Percentiles rank a stretch among this genome's conserved stretches.
Evolutionary conservation across 2,329 filamentous ascomycete species (phyloP).

Genomic region (Aspergillus novoparasiticus): DNA sequence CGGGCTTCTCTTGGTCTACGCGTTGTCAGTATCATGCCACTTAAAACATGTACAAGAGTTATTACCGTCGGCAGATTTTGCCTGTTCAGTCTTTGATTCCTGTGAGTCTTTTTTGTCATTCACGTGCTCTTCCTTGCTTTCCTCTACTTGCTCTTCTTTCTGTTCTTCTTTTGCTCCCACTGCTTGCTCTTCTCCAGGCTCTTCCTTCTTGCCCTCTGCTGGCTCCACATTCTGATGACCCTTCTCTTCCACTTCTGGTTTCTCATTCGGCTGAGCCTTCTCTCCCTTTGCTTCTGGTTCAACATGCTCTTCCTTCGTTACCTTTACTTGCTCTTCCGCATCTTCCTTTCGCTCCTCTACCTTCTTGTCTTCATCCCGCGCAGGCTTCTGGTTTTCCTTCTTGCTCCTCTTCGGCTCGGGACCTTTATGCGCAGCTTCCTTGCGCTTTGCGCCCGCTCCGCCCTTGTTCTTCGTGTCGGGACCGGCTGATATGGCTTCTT

Average conservation of each 20-base stretch:
- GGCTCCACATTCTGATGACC: slow-evolving; percentile 6
- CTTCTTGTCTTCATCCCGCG: slow-evolving; percentile 12
- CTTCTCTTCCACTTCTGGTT: slow-evolving; percentile 14
- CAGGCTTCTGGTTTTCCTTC: slow-evolving; percentile 26
- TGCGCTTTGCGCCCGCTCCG: slow-evolving; percentile 43
- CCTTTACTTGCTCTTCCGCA: slow-evolving; percentile 11
- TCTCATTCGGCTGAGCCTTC: not conserved
- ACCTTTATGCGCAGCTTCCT: slow-evolving; percentile 31
- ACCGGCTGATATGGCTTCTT: slow-evolving; percentile 41
- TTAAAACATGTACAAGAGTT: not conserved
- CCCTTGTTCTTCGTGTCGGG: slow-evolving; percentile 32
- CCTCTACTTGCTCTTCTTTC: slow-evolving; percentile 1
- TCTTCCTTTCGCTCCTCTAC: slow-evolving; percentile 10
- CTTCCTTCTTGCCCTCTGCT: slow-evolving; percentile 2
- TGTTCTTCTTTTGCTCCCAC: slow-evolving; percentile 13
- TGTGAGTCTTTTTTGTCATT: slow-evolving; percentile 11
- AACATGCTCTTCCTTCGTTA: not conserved
- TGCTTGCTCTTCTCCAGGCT: slow-evolving; percentile 2
- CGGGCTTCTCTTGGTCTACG: slow-evolving; percentile 18
- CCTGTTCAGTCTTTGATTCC: slow-evolving; percentile 3
- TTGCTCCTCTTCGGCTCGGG: slow-evolving; percentile 43
- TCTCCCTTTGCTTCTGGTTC: slow-evolving; percentile 9
- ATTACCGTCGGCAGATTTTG: slow-evolving; percentile 5
- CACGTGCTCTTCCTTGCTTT: slow-evolving; percentile 1
- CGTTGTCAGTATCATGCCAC: not conserved